A percentile compares a stretch with the other conserved stretches of the same genome.
These are phyloP conservation scores for Quercus rubra DNA, from an alignment of 306 rosid genomes.

Conservation along the genomic window DNA sequence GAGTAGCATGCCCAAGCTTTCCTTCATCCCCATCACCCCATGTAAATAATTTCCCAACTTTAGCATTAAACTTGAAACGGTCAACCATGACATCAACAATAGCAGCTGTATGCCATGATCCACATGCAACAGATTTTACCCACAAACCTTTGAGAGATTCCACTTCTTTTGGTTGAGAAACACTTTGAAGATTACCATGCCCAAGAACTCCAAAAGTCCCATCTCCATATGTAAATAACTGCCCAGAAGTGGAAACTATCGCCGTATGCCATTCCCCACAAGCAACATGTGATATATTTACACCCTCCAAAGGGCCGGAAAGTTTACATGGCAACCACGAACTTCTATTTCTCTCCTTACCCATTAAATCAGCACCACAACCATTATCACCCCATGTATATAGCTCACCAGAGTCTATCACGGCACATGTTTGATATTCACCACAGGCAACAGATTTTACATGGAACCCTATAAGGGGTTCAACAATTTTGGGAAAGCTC, in stretches of 20 bases:
- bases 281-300: slow-evolving; percentile 46
- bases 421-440: slow-evolving; percentile 77
- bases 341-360: slow-evolving; percentile 37
- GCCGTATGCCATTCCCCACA: slow-evolving; percentile 97
- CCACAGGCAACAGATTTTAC: slow-evolving; percentile 61
- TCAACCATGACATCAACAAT: slow-evolving; percentile 53
- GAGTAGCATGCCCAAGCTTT: slow-evolving; percentile 63
- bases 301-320: slow-evolving; percentile 53
- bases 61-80: slow-evolving; percentile 37
- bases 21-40: slow-evolving; percentile 92
- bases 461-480: slow-evolving; percentile 49
- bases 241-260: slow-evolving; percentile 58
- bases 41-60: slow-evolving; percentile 69
- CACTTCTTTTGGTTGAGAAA: slow-evolving; percentile 70
- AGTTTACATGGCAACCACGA: slow-evolving; percentile 70
- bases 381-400: slow-evolving; percentile 73
- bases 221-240: slow-evolving; percentile 75
- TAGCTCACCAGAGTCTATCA: slow-evolving; percentile 64
- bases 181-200: slow-evolving; percentile 56
- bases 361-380: slow-evolving; percentile 37
- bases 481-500: slow-evolving; percentile 63
- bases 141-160: slow-evolving; percentile 58
- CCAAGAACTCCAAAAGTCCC: slow-evolving; percentile 91
- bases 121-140: slow-evolving; percentile 79
- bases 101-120: slow-evolving; percentile 91